phyloP scores from a whole-genome alignment of 2,329 filamentous ascomycete species.

The Blastomyces parvus region DNA sequence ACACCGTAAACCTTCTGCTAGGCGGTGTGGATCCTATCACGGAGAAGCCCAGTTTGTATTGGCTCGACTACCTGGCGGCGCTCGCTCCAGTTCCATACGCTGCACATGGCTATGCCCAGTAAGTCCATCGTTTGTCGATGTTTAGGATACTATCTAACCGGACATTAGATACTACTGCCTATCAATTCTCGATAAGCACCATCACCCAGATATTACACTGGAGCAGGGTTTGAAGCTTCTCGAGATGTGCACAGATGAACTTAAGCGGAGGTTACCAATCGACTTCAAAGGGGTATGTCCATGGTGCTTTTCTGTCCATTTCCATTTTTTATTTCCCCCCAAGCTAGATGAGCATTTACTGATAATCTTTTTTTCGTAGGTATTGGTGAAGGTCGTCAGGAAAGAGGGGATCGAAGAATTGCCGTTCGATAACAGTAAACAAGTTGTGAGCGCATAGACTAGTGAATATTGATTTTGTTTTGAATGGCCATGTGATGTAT shows the following conservation, averaged over 20 bases:
- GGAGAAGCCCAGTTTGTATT: conserved; percentile 84
- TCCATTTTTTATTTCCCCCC: neutral
- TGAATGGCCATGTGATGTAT: conserved; percentile 22
- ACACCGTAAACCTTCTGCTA: conserved; percentile 92
- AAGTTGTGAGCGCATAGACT: conserved; percentile 39
- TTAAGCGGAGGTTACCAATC: conserved; percentile 92
- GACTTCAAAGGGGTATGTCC: conserved; percentile 88
- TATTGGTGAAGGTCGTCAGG: conserved; percentile 76
- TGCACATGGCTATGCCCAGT: conserved; percentile 96
- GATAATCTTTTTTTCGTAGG: conserved; percentile 27
- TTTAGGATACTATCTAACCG: conserved; percentile 4
- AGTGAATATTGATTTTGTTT: conserved; percentile 17
- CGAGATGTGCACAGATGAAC: conserved; percentile 89
- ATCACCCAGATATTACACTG: conserved; percentile 85
- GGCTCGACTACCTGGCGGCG: conserved; percentile 93
- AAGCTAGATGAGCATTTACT: neutral
- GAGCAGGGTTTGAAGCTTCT: conserved; percentile 87
- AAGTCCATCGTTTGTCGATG: conserved; percentile 31
- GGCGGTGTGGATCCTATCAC: conserved; percentile 90
- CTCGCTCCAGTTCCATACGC: conserved; percentile 85
- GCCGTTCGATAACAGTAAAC: conserved; percentile 71
- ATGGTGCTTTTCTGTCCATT: neutral
- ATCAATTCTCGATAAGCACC: conserved; percentile 95
- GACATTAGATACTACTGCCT: conserved; percentile 80
- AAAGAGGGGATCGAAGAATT: conserved; percentile 85